Conservation (phyloP, 2,329 filamentous ascomycete genomes). For the Trichophyton simii region DNA sequence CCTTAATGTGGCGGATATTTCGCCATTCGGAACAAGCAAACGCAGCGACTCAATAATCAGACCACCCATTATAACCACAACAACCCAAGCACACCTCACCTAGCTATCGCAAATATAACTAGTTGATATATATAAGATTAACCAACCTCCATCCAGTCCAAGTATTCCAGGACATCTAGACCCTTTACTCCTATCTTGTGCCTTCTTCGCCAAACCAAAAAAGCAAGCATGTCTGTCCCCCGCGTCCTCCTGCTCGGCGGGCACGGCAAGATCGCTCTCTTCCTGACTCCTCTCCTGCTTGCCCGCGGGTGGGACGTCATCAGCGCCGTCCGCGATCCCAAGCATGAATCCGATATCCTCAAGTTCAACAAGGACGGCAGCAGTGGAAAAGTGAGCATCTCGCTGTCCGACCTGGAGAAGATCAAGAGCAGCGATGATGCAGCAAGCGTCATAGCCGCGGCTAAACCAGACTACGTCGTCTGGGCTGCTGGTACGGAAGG, state of each 20-base stretch:
- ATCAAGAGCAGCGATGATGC: conserved; percentile 53
- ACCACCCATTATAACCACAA: not conserved
- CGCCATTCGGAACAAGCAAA: not conserved
- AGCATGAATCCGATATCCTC: conserved; percentile 53
- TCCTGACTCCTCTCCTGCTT: conserved; percentile 64
- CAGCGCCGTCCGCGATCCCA: conserved; percentile 61
- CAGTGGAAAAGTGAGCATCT: conserved; percentile 50
- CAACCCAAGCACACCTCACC: not conserved
- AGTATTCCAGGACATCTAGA: too few species aligned
- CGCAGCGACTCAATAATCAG: not conserved
- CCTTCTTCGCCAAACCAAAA: not conserved
- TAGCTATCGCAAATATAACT: too few species aligned
- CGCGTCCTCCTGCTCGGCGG: conserved; percentile 65
- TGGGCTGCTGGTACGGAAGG: conserved; percentile 33
- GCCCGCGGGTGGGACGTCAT: conserved; percentile 64
- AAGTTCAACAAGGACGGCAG: conserved; percentile 42
- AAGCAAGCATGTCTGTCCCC: not conserved
- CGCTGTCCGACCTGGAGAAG: conserved; percentile 60
- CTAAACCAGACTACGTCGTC: conserved; percentile 35
- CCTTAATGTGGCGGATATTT: not conserved
- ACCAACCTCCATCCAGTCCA: too few species aligned
- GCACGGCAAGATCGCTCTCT: conserved; percentile 65
- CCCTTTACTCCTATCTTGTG: too few species aligned
- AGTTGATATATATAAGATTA: too few species aligned
- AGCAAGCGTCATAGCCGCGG: conserved; percentile 42